Evolutionary conservation across 2,329 filamentous ascomycete species (phyloP), one percentile per base, ranked within the genome.

Genomic region (Cladorrhinum sp.): DNA sequence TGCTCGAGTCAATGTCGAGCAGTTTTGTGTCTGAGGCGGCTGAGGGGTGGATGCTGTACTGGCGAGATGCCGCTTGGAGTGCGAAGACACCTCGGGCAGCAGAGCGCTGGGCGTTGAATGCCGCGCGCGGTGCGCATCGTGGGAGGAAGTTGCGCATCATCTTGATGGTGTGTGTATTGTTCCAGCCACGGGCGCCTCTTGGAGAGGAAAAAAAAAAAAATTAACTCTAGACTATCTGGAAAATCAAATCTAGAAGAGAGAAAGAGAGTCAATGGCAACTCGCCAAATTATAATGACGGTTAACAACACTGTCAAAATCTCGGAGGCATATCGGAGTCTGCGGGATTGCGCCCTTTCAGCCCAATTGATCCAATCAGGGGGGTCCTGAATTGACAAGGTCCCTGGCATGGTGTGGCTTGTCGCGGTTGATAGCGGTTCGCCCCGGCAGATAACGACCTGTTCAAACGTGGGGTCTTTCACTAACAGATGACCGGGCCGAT

Each of bases 1-100:
- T 89, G 42, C 86, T 83, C n/a, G 89, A 79, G 74, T 98, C 91
- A 66, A 98, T 84, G 59, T 85, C 86, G 59, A 84, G 81, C 30
- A 87, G 83, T 73, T 84, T 82, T 10, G 80, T 68, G 18, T 74
- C 67, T 1, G 81, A 81, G 2, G 81, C 79, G 7, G 78, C 77
- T 62, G 77, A 74, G 62, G 80, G 80, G 71, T 80, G 76, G 72
- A 82, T 78, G 76, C 83, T 86, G 72, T 82, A 86, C 68, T 67
- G 68, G 68, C 80, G 77, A 68, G 57, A 23, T 73, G 59, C 60
- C 71, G 59, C 57, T 59, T 28, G 72, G 5, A 74, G 71, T 30
- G 73, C 66, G 61, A 66, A 62, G 39, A 68, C 68, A 12, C 42
- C 42, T 3, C 16, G 18, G 49, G 69, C 57, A 36, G 54, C 14